Percentiles rank a stretch among this genome's conserved stretches.
These are phyloP conservation scores for Paraconiothyrium brasiliense DNA, from an alignment of 2,329 filamentous ascomycete species.

Conservation along the genomic window DNA sequence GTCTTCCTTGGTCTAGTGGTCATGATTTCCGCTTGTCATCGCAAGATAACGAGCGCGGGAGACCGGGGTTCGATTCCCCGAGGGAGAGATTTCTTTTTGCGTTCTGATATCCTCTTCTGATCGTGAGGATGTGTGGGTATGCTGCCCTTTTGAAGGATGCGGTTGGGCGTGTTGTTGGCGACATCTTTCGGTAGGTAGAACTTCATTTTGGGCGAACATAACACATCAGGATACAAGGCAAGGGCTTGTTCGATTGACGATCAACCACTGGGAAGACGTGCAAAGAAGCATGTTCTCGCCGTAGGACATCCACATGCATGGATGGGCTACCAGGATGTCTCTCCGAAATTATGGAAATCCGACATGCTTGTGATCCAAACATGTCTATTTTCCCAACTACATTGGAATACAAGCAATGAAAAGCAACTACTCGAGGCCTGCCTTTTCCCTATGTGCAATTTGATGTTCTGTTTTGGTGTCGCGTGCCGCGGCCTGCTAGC, in stretches of 20 bases:
- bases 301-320: no score
- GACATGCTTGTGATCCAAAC: no score
- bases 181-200: no score
- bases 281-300: no score
- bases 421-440: not conserved
- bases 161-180: not conserved
- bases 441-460: not conserved
- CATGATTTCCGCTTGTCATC: slow-evolving; percentile 17
- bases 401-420: not conserved
- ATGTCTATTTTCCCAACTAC: no score
- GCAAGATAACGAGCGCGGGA: slow-evolving; percentile 25
- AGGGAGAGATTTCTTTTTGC: slow-evolving; percentile 9
- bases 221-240: no score
- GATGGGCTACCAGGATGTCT: no score
- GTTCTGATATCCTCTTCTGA: not conserved
- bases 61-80: slow-evolving; percentile 33
- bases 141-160: not conserved
- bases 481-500: not conserved
- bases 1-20: slow-evolving; percentile 17
- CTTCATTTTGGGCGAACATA: no score
- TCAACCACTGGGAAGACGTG: no score
- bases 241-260: no score
- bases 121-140: not conserved
- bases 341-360: no score
- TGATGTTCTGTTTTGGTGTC: not conserved